Percentiles rank a stretch among this genome's conserved stretches.
Evolutionary conservation across 306 rosid species (phyloP).

Genomic region (Rosa multiflora): DNA sequence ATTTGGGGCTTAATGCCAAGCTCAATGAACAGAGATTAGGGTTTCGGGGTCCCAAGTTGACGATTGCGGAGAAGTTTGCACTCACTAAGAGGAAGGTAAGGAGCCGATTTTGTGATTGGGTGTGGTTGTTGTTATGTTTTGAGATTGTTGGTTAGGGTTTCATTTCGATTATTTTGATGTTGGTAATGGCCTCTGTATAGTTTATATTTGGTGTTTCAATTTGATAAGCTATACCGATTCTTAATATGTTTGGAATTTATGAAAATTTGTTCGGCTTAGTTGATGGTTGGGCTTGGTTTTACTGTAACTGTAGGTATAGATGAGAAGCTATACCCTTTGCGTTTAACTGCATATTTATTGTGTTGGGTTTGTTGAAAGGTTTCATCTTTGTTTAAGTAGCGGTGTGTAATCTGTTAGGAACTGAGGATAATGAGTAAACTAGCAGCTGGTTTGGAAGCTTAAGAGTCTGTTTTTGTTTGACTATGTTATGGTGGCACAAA

Average conservation of each 20-base stretch:
- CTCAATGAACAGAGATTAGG: slow-evolving; percentile 79
- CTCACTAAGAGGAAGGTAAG: slow-evolving; percentile 69
- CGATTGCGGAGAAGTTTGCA: slow-evolving; percentile 63
- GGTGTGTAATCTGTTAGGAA: background rate
- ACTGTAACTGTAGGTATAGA: background rate
- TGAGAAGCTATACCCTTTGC: background rate
- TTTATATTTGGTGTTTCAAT: background rate
- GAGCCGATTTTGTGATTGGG: slow-evolving; percentile 1
- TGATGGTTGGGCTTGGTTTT: background rate
- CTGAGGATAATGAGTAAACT: background rate
- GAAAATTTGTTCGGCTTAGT: background rate
- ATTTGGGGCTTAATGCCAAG: slow-evolving; percentile 73
- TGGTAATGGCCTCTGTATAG: background rate
- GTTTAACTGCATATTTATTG: slow-evolving; percentile 1
- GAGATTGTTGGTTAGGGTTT: background rate
- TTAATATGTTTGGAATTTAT: background rate
- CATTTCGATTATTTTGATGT: background rate
- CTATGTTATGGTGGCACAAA: background rate
- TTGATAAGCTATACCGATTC: background rate
- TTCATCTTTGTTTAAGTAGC: background rate
- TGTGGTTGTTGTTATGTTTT: background rate
- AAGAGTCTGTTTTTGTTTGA: background rate
- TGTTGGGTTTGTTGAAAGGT: background rate
- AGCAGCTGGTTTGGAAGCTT: background rate
- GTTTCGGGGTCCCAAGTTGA: slow-evolving; percentile 69